Conservation (phyloP, 1,284 basidiomycete species). For the Ustanciosporium gigantosporum region DNA sequence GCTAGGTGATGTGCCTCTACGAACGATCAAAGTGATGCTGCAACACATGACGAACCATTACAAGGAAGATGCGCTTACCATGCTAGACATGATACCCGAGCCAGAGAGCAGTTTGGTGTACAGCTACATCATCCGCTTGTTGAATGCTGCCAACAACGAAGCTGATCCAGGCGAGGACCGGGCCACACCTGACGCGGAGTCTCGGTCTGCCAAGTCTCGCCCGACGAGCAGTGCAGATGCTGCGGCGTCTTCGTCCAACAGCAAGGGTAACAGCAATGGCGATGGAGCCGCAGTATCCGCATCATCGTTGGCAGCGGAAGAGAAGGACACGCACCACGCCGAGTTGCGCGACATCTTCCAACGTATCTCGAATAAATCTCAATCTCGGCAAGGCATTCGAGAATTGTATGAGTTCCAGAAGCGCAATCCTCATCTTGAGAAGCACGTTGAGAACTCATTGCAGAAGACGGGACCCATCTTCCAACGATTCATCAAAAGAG, state of each 20-base stretch:
- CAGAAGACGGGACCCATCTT: constrained; percentile 63
- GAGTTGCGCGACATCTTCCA: constrained; percentile 81
- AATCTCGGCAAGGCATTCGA: constrained; percentile 85
- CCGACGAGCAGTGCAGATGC: background rate
- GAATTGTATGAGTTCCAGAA: constrained; percentile 93
- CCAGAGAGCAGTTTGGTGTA: constrained; percentile 57
- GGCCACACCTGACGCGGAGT: constrained; percentile 72
- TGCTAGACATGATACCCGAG: constrained; percentile 50
- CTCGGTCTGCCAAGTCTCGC: constrained; percentile 1
- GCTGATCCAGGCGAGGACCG: constrained; percentile 17
- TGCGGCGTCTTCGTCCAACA: constrained; percentile 1
- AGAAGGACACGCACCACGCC: constrained; percentile 68
- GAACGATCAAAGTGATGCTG: constrained; percentile 78
- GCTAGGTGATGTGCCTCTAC: constrained; percentile 92
- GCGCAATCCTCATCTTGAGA: constrained; percentile 82
- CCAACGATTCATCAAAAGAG: constrained; percentile 63
- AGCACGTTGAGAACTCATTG: constrained; percentile 69
- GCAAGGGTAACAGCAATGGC: constrained; percentile 3
- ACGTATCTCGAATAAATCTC: constrained; percentile 80
- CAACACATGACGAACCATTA: constrained; percentile 61
- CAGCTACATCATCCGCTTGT: constrained; percentile 50
- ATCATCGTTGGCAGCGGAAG: constrained; percentile 67
- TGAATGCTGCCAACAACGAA: constrained; percentile 39
- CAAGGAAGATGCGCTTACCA: constrained; percentile 48
- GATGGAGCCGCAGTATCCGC: background rate